These are phyloP conservation scores for Mucor plumbeus DNA, from an alignment of 371 early-diverging fungal genomes.

Conservation along the genomic window DNA sequence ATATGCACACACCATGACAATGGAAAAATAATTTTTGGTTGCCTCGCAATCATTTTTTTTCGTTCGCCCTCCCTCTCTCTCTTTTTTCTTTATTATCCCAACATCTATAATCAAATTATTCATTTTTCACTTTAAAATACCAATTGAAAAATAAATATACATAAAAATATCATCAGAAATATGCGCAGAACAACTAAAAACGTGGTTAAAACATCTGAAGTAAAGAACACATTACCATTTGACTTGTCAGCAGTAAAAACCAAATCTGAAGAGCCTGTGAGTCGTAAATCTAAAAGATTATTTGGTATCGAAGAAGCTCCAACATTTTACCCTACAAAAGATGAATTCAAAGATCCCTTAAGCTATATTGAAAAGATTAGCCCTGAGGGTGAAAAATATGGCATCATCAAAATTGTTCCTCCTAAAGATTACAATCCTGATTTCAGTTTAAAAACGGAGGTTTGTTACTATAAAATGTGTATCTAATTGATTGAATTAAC, in stretches of 20 bases:
- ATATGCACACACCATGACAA: conserved; percentile 3
- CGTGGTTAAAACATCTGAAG: conserved; percentile 3
- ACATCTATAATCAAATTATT: not conserved
- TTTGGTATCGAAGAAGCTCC: conserved; percentile 80
- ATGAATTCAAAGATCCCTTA: conserved; percentile 88
- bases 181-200: conserved; percentile 20
- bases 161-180: not conserved
- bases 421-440: conserved; percentile 84
- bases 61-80: not conserved
- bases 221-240: conserved; percentile 4
- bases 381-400: conserved; percentile 78
- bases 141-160: not conserved
- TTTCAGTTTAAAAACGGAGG: conserved; percentile 87
- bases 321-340: conserved; percentile 80
- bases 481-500: not conserved
- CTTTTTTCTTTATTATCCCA: not conserved
- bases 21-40: conserved; percentile 4
- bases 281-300: conserved; percentile 26
- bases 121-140: not conserved
- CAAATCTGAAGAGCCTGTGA: not conserved
- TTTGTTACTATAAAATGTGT: conserved; percentile 24
- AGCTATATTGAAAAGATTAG: conserved; percentile 84
- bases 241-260: conserved; percentile 23
- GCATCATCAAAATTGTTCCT: conserved; percentile 94
- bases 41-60: conserved; percentile 2